These are phyloP conservation scores for Thielaviopsis punctulata DNA, from an alignment of 2,329 filamentous ascomycete genomes.

Conservation along the genomic window DNA sequence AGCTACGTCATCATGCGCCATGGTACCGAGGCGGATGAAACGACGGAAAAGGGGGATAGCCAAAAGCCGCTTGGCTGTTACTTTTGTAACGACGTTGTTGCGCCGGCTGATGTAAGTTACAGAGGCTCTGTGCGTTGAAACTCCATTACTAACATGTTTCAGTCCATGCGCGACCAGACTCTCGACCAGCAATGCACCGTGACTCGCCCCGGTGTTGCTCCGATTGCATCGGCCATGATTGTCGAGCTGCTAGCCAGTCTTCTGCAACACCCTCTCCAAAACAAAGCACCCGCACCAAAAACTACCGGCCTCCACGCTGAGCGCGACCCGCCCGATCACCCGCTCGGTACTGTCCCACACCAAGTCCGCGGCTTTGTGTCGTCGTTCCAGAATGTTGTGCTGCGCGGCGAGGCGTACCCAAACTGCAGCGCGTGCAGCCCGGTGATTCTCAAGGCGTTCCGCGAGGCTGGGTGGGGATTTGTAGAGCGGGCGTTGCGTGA, in stretches of 20 bases:
- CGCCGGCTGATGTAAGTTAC: slow-evolving; percentile 67
- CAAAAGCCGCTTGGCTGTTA: slow-evolving; percentile 73
- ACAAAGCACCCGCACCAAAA: slow-evolving; percentile 41
- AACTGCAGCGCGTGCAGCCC: slow-evolving; percentile 67
- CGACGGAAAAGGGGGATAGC: slow-evolving; percentile 42
- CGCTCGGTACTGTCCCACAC: slow-evolving; percentile 57
- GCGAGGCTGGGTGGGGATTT: slow-evolving; percentile 55
- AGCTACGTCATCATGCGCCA: slow-evolving; percentile 96
- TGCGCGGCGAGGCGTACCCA: slow-evolving; percentile 59
- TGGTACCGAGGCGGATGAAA: slow-evolving; percentile 41
- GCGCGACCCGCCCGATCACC: slow-evolving; percentile 38
- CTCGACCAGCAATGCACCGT: slow-evolving; percentile 97
- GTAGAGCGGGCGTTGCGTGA: slow-evolving; percentile 58
- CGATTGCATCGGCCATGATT: slow-evolving; percentile 77
- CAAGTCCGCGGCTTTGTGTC: slow-evolving; percentile 64
- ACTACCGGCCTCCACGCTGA: slow-evolving; percentile 27
- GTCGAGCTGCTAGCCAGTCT: slow-evolving; percentile 81
- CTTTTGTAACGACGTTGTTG: slow-evolving; percentile 96
- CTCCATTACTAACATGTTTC: slow-evolving; percentile 7
- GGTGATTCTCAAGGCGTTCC: slow-evolving; percentile 50
- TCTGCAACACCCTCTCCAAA: slow-evolving; percentile 67
- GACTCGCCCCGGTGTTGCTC: slow-evolving; percentile 78
- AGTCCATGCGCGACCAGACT: slow-evolving; percentile 89
- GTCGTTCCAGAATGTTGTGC: slow-evolving; percentile 55
- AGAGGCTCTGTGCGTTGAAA: slow-evolving; percentile 4